These are phyloP conservation scores for Dittrichia graveolens DNA, from an alignment of 129 eudicot species.

Conservation along the genomic window DNA sequence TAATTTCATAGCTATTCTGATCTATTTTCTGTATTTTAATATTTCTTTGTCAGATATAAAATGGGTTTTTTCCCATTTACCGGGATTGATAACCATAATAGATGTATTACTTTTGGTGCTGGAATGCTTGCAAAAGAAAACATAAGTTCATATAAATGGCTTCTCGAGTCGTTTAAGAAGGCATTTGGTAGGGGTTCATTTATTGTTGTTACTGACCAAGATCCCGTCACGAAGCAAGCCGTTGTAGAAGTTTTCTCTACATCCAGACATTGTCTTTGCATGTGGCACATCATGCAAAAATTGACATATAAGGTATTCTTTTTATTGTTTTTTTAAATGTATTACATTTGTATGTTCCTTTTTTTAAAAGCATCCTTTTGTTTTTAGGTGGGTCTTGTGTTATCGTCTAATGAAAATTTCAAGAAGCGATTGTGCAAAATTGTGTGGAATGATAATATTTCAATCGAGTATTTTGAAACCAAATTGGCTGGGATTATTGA, in stretches of 20 bases:
- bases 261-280: neutral
- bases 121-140: neutral
- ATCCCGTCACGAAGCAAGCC: neutral
- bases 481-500: slow-evolving; percentile 20
- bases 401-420: no score
- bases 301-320: neutral
- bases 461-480: slow-evolving; percentile 15
- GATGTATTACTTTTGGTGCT: neutral
- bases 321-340: no score
- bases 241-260: neutral
- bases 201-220: neutral
- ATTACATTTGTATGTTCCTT: neutral
- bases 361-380: no score
- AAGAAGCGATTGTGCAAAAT: no score
- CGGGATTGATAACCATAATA: neutral
- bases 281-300: neutral
- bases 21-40: neutral
- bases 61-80: neutral
- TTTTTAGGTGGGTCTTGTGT: no score
- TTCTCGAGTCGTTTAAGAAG: neutral
- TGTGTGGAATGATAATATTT: neutral
- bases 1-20: neutral
- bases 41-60: neutral
- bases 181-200: neutral
- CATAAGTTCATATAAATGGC: neutral